These are phyloP conservation scores for Psidium guajava DNA, from an alignment of 345 rosid genomes.

Conservation along the genomic window DNA sequence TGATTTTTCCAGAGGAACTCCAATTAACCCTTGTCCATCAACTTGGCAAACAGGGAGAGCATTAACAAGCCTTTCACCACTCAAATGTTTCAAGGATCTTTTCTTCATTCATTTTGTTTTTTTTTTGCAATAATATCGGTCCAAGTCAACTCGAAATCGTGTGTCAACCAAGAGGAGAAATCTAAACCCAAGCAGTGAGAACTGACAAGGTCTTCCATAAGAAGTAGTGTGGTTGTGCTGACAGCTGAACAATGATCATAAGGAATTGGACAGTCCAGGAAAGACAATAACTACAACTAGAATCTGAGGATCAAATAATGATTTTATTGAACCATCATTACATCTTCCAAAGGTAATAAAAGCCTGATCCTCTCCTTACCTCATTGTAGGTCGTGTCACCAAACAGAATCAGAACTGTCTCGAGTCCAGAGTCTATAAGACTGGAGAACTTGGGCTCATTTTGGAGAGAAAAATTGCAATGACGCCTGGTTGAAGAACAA, in stretches of 20 bases:
- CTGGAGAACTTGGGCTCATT: background rate
- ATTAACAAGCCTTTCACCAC: background rate
- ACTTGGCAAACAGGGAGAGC: background rate
- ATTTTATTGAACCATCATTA: background rate
- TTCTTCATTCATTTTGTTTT: background rate
- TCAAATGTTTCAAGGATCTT: background rate
- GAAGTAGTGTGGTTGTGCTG: background rate
- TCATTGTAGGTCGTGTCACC: background rate
- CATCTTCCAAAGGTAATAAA: background rate
- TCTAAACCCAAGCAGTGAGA: background rate
- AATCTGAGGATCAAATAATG: background rate
- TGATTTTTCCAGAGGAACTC: background rate
- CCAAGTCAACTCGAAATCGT: background rate
- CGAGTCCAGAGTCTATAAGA: background rate
- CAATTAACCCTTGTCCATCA: background rate
- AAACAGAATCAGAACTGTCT: background rate
- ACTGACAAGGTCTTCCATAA: background rate
- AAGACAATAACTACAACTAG: background rate
- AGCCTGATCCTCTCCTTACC: background rate
- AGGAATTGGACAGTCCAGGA: background rate
- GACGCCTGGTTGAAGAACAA: too few relatives aligned
- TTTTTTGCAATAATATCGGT: background rate
- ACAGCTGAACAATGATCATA: background rate
- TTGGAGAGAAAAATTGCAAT: too few relatives aligned
- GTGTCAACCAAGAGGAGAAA: background rate